A percentile compares a stretch with the other conserved stretches of the same genome.
phyloP scores from a whole-genome alignment of 305 asterid genomes.

The Fraxinus albicans region DNA sequence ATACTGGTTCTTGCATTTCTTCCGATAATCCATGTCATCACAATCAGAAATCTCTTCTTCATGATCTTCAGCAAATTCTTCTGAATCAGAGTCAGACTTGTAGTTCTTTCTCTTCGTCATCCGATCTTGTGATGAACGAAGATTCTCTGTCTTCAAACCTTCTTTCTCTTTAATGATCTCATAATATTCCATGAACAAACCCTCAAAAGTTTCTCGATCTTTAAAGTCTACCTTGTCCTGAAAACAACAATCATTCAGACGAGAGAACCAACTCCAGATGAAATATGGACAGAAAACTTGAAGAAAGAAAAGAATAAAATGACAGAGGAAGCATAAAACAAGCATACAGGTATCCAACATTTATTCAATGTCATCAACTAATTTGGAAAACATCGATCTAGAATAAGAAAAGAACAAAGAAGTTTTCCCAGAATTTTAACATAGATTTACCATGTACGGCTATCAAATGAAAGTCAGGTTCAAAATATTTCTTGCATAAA shows the following conservation, averaged over 20 bases:
- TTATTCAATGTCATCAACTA: neutral
- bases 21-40: conserved; percentile 31
- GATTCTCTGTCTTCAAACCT: conserved; percentile 41
- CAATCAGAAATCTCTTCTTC: conserved; percentile 49
- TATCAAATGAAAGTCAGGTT: neutral
- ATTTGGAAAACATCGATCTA: neutral
- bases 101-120: conserved; percentile 13
- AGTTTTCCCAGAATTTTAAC: neutral
- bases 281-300: neutral
- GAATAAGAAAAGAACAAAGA: conserved; percentile 6
- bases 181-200: conserved; percentile 77
- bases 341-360: neutral
- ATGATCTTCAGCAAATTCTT: conserved; percentile 39
- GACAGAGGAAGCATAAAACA: conserved; percentile 2
- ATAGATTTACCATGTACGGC: conserved; percentile 5
- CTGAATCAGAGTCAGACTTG: conserved; percentile 36
- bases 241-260: conserved; percentile 26
- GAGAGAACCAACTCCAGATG: conserved; percentile 4
- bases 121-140: conserved; percentile 45
- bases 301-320: neutral
- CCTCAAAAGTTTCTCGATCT: conserved; percentile 67
- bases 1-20: conserved; percentile 23
- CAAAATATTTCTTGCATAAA: neutral
- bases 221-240: conserved; percentile 71
- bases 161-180: conserved; percentile 39